Conservation (phyloP, 1,284 basidiomycete species). For the Ganoderma sinense region DNA sequence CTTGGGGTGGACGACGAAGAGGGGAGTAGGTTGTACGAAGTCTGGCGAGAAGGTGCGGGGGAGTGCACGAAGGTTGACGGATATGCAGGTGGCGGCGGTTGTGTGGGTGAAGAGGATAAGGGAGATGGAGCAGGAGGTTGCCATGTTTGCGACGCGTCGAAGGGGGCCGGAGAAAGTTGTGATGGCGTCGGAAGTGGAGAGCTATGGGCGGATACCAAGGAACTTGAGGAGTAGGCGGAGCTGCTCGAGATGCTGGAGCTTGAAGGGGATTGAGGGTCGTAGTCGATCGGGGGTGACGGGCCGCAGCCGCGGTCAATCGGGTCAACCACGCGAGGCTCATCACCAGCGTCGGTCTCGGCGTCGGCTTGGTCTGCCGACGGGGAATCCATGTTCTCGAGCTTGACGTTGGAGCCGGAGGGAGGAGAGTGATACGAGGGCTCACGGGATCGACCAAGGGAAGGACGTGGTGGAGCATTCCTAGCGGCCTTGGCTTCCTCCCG, state of each 20-base stretch:
- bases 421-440: constrained; percentile 17
- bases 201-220: background rate
- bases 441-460: constrained; percentile 25
- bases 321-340: constrained; percentile 4
- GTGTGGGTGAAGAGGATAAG: constrained; percentile 68
- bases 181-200: constrained; percentile 3
- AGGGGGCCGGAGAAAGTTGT: constrained; percentile 16
- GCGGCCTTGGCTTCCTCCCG: constrained; percentile 39
- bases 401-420: constrained; percentile 15
- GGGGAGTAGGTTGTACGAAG: constrained; percentile 8
- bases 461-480: constrained; percentile 36
- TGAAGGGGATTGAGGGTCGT: constrained; percentile 15
- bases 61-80: constrained; percentile 11
- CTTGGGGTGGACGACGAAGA: constrained; percentile 13
- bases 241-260: constrained; percentile 14
- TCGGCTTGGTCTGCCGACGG: background rate
- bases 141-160: constrained; percentile 54
- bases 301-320: constrained; percentile 21
- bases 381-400: constrained; percentile 8
- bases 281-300: constrained; percentile 28
- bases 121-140: constrained; percentile 66
- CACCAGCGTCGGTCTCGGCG: background rate
- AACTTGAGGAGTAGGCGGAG: background rate
- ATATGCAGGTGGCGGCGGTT: constrained; percentile 37
- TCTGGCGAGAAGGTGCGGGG: constrained; percentile 3